Percentiles rank a stretch among this genome's conserved stretches.
phyloP scores from a whole-genome alignment of 257 asterid species.

The Gynochthodes officinalis region DNA sequence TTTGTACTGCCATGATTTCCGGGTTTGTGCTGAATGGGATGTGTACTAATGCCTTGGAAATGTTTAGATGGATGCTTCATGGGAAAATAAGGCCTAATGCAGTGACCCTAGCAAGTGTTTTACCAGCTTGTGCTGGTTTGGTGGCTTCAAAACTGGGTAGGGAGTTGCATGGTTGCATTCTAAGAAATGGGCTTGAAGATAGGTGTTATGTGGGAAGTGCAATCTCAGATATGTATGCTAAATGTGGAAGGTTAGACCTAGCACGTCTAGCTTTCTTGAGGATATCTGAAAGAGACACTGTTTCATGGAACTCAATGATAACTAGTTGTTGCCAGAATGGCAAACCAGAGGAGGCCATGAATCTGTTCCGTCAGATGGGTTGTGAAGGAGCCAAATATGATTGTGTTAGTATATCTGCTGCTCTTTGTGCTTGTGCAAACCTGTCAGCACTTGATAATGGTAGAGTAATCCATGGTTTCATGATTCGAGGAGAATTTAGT shows the following conservation, averaged over 20 bases:
- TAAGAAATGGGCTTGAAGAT: slow-evolving; percentile 51
- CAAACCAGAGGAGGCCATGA: slow-evolving; percentile 65
- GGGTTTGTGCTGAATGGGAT: slow-evolving; percentile 76
- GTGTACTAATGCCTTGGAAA: slow-evolving; percentile 56
- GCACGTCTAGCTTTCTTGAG: slow-evolving; percentile 46
- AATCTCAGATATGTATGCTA: slow-evolving; percentile 80
- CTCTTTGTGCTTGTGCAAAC: slow-evolving; percentile 74
- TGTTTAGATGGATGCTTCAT: slow-evolving; percentile 46
- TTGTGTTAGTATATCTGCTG: slow-evolving; percentile 73
- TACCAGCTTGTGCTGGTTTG: slow-evolving; percentile 89
- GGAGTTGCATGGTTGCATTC: slow-evolving; percentile 66
- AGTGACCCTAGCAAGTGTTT: slow-evolving; percentile 69
- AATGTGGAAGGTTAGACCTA: slow-evolving; percentile 75
- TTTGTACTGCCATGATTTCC: slow-evolving; percentile 80
- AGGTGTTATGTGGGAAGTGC: slow-evolving; percentile 73
- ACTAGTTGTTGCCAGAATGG: slow-evolving; percentile 67
- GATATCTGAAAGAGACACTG: slow-evolving; percentile 56
- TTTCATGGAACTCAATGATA: slow-evolving; percentile 86
- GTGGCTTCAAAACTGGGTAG: slow-evolving; percentile 52
- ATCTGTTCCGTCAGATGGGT: slow-evolving; percentile 63
- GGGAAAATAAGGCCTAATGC: slow-evolving; percentile 74
- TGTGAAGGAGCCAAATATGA: slow-evolving; percentile 55
- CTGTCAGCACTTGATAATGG: slow-evolving; percentile 61
- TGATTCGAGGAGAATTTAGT: slow-evolving; percentile 46
- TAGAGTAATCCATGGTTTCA: slow-evolving; percentile 69